Base-by-base conservation (phyloP, 2,329 filamentous ascomycete genomes). In the Hortaea sp. region DNA sequence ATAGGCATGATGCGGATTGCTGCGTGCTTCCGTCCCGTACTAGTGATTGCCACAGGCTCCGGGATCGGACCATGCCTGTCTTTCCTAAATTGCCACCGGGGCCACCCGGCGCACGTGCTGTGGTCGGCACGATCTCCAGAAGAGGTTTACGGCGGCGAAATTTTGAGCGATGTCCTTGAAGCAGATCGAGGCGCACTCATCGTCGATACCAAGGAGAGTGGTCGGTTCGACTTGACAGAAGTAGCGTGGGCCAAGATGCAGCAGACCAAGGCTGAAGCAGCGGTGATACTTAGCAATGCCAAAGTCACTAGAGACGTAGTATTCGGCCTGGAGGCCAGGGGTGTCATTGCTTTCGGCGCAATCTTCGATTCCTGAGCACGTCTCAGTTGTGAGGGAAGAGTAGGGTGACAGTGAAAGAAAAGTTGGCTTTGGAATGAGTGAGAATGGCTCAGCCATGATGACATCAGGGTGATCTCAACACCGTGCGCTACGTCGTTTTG, bases 281-380 rank as follows among this genome's bases (percentile, higher is more conserved):
- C 65, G 1, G 59, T 63, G 29, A 55, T 66, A 7, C 64, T 68
- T 37, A 64, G 61, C 27, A 68, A 67, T 45, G 54, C 52, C 6
- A 48, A 47, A 29, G 52, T 63, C 31, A 67, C 65, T 1, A 57
- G 54, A 41, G 56, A 57, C 29, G 39, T 66, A 29, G 63, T 67
- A 29, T 59, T 55, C 31, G 56, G 43, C 12, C 45, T 66, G 41
- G 61, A 66, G 49, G 53, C 47, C 34, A 54, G 59, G 29, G 62
- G 63, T 0, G 52, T 68, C 7, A 57, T 59, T 6, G 63, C 64
- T 0, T 67, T 59, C 51, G 64, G 64, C 4, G 61, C 65, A 9
- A 63, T 67, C 13, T 67, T 63, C 42, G 65, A 67, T 45, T 63
- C 53, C 7, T 46, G 32, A 37, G 32, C 11, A 20, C 20, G 20